Evolutionary conservation across 2,329 filamentous ascomycete species (phyloP).

Genomic region (Cadophora sp.): DNA sequence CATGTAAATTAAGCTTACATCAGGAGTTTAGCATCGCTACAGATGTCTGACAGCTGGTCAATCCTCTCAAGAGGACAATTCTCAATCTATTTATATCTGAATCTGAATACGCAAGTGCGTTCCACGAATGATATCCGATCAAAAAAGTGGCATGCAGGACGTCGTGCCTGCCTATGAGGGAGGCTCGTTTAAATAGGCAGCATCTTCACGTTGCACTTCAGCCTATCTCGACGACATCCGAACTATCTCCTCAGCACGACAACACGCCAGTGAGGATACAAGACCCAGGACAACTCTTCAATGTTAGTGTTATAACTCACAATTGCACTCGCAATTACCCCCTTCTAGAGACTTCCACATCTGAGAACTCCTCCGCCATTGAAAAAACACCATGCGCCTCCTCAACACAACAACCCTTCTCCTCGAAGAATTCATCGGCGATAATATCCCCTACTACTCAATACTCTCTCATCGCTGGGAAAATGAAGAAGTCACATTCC

Average conservation of each 20-base stretch:
- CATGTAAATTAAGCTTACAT: no score
- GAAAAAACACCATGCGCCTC: neutral
- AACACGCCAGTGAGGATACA: no score
- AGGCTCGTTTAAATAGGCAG: neutral
- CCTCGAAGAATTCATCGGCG: constrained; percentile 5
- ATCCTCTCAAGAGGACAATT: no score
- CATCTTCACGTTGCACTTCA: neutral
- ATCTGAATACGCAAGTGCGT: neutral
- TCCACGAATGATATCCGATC: neutral
- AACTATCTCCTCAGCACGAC: neutral
- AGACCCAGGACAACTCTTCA: no score
- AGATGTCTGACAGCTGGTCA: no score
- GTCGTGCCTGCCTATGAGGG: neutral
- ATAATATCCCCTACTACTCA: neutral
- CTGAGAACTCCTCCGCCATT: neutral
- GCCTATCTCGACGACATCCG: neutral
- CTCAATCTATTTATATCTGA: no score
- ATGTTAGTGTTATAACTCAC: neutral
- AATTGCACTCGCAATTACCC: neutral
- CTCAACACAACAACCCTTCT: constrained; percentile 5
- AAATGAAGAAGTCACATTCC: constrained; percentile 1
- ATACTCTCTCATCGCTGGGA: constrained; percentile 17
- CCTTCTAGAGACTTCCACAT: no score
- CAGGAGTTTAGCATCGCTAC: no score
- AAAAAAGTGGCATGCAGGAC: neutral